These are phyloP conservation scores for Penicillium robsamsonii DNA, from an alignment of 495 filamentous ascomycete genomes.

Conservation along the genomic window DNA sequence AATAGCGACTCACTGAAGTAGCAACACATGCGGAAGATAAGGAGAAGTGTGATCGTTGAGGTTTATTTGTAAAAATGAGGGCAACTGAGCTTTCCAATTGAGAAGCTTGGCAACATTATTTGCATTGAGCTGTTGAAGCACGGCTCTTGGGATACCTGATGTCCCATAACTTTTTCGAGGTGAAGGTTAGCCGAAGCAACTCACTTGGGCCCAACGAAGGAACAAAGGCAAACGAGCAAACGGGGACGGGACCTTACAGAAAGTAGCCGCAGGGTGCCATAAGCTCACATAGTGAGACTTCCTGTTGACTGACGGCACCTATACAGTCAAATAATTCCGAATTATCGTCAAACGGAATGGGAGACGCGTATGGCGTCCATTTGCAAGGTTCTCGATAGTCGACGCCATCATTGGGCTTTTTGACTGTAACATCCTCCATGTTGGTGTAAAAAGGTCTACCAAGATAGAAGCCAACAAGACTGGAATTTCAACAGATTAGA, in stretches of 20 bases:
- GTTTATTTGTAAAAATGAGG: conserved; percentile 22
- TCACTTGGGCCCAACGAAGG: not conserved
- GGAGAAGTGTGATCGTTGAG: conserved; percentile 13
- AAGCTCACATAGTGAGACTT: conserved; percentile 30
- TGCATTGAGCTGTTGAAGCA: conserved; percentile 19
- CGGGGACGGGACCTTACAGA: conserved; percentile 8
- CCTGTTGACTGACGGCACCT: conserved; percentile 17
- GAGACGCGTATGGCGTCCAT: conserved; percentile 14
- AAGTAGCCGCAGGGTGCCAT: conserved; percentile 26
- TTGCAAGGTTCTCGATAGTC: not conserved
- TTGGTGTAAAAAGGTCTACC: conserved; percentile 26
- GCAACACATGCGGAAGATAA: conserved; percentile 31
- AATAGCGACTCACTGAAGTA: conserved; percentile 28
- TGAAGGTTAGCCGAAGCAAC: not conserved
- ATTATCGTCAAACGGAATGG: not conserved
- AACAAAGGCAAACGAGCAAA: not conserved
- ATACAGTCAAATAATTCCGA: conserved; percentile 3
- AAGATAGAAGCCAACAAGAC: conserved; percentile 33
- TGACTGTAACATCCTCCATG: conserved; percentile 27
- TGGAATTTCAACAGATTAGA: conserved; percentile 3
- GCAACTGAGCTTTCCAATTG: conserved; percentile 29
- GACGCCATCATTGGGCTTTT: conserved; percentile 15
- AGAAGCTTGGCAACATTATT: conserved; percentile 22
- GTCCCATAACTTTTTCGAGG: conserved; percentile 15
- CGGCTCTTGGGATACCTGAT: conserved; percentile 13